Evolutionary conservation across 441 rosid genomes (phyloP).

Genomic region (Jatropha multifida): DNA sequence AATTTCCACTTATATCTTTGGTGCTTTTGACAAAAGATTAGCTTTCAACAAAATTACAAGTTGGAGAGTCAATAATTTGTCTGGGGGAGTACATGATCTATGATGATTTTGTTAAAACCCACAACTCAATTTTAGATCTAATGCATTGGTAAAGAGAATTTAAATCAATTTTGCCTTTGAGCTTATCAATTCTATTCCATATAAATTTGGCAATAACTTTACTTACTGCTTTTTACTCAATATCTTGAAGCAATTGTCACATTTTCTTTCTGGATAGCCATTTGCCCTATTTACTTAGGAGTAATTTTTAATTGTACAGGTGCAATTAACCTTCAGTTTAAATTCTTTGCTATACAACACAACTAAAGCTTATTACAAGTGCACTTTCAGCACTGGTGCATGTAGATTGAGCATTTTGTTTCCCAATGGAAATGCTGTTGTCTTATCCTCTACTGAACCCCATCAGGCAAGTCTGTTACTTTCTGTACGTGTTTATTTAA

Average conservation of each 20-base stretch:
- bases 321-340: constrained; percentile 51
- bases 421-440: constrained; percentile 57
- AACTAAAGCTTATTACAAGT: constrained; percentile 68
- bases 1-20: background rate
- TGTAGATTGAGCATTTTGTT: constrained; percentile 63
- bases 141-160: background rate
- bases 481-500: constrained; percentile 12
- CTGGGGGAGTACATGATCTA: background rate
- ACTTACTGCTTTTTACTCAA: background rate
- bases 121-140: background rate
- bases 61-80: background rate
- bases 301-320: constrained; percentile 48
- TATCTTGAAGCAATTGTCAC: constrained; percentile 1
- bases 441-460: constrained; percentile 69
- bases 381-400: constrained; percentile 53
- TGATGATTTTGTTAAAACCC: constrained; percentile 1
- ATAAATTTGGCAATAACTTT: background rate
- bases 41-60: background rate
- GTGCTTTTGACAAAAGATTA: background rate
- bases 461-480: constrained; percentile 47
- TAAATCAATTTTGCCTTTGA: background rate
- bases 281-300: background rate
- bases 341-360: constrained; percentile 71
- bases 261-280: constrained; percentile 6
- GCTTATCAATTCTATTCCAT: background rate